Evolutionary conservation across 1,139 yeast genomes (phyloP).

Genomic region (Scheffersomyces segobiensis): DNA sequence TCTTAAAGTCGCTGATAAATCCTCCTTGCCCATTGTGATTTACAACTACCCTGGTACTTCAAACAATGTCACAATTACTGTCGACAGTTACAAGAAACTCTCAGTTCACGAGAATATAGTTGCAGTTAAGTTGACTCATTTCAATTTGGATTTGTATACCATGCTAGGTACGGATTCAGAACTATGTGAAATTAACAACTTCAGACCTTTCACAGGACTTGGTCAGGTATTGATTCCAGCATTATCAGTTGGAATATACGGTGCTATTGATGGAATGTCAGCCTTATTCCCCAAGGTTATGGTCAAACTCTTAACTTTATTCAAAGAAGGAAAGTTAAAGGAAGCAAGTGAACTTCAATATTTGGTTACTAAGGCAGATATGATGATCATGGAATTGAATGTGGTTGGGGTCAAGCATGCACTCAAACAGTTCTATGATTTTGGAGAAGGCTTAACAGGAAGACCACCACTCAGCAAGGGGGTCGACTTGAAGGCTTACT

Average conservation of each 20-base stretch:
- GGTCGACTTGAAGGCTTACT: constrained; percentile 3
- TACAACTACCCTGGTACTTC: constrained; percentile 42
- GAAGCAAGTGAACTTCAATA: constrained; percentile 44
- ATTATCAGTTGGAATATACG: constrained; percentile 41
- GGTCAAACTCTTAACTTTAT: constrained; percentile 32
- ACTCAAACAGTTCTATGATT: constrained; percentile 18
- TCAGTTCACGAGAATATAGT: constrained; percentile 34
- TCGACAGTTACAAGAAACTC: constrained; percentile 33
- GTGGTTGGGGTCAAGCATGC: constrained; percentile 46
- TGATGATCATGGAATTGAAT: constrained; percentile 39
- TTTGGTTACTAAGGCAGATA: constrained; percentile 41
- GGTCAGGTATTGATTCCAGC: constrained; percentile 50
- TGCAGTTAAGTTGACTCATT: constrained; percentile 41
- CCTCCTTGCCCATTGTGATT: constrained; percentile 33
- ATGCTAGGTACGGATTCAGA: constrained; percentile 38
- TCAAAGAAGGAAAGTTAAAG: constrained; percentile 28
- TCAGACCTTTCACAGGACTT: constrained; percentile 46
- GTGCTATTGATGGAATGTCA: constrained; percentile 49
- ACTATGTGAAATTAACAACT: constrained; percentile 29
- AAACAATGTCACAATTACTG: constrained; percentile 36
- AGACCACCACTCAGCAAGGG: constrained; percentile 21
- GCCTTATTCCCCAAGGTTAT: constrained; percentile 41
- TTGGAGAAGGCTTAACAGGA: constrained; percentile 20
- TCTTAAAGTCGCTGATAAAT: constrained; percentile 28
- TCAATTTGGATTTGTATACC: constrained; percentile 27